Base-by-base conservation (phyloP, 2,329 filamentous ascomycete species). In the Apiospora malaysiana region DNA sequence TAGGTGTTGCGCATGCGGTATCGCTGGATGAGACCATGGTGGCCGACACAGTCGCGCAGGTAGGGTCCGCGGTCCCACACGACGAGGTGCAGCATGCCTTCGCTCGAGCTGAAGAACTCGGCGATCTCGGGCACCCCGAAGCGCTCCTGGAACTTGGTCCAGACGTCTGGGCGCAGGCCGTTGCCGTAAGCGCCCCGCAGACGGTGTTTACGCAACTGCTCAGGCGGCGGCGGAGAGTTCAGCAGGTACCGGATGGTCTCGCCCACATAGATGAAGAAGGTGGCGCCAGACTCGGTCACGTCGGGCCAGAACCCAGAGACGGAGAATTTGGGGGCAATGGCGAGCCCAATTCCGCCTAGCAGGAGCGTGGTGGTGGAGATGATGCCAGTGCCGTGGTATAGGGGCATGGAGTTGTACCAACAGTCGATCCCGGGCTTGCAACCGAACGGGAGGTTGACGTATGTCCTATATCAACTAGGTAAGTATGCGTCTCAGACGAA, bases 101-200 rank as follows among this genome's bases (percentile, higher is more conserved):
- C 92, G 1, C 90, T 92, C 70, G 89, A 92, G 77, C 90, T 92
- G 84, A 93, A 94, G 80, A 94, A 93, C 79, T 94, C 92, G 70
- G 82, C 83, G 0, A 94, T 86, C 45, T 87, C 84, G 2, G 84
- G 79, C 70, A 92, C 85, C 68, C 84, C 85, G 76, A 91, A 91
- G 8, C 89, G 84, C 45, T 90, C 85, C 42, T 85, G 80, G 77
- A 92, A 92, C 45, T 85, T 83, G 23, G 82, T 77, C 90, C 90
- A 92, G 0, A 92, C 87, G 75, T 92, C 90, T 0, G 90, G 89
- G 5, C 90, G 83, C 74, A 91, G 83, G 2, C 89, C 89, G 75
- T 92, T 92, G 69, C 89, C 89, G 74, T 85, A 89, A 81, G 90
- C 89, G 63, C 83, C 79, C 66, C 84, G 83, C 4, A 91, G 82